These are phyloP conservation scores for Hygrocybe coccinea DNA, from an alignment of 768 basidiomycete genomes.

Conservation along the genomic window DNA sequence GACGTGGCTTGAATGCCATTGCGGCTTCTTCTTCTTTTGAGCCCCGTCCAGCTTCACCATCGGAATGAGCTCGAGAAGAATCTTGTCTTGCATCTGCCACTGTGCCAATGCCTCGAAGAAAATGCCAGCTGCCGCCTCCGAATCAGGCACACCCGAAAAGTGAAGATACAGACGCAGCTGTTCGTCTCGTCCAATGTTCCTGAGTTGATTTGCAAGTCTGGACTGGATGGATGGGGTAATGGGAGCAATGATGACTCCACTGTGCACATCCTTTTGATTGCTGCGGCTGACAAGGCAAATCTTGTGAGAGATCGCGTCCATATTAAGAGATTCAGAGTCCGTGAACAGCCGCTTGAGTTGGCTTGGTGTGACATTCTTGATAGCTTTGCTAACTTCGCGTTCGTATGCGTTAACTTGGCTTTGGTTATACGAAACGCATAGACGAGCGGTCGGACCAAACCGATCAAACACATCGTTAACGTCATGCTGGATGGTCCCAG, in stretches of 20 bases:
- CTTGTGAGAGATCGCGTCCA: constrained; percentile 7
- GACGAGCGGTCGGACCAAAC: constrained; percentile 11
- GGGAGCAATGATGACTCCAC: constrained; percentile 7
- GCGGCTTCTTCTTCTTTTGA: neutral
- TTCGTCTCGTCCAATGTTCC: neutral
- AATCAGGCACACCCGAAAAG: neutral
- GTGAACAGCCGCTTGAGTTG: constrained; percentile 9
- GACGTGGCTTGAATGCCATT: constrained; percentile 12
- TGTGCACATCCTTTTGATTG: constrained; percentile 6
- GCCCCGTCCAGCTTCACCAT: neutral
- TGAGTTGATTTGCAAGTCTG: constrained; percentile 13
- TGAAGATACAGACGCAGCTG: neutral
- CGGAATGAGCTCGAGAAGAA: neutral
- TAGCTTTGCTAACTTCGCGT: neutral
- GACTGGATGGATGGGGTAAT: constrained; percentile 14
- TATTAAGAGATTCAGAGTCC: neutral
- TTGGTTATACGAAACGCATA: constrained; percentile 1
- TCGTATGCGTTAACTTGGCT: constrained; percentile 2
- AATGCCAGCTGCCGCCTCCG: neutral
- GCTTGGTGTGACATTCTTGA: constrained; percentile 8
- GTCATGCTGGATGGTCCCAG: neutral
- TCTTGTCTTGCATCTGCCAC: neutral
- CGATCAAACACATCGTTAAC: constrained; percentile 11
- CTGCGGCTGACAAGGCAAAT: constrained; percentile 12
- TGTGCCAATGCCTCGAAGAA: neutral